A percentile compares a stretch with the other conserved stretches of the same genome.
Conservation (phyloP, 805 yeast genomes). For the Metschnikowia aberdeeniae region DNA sequence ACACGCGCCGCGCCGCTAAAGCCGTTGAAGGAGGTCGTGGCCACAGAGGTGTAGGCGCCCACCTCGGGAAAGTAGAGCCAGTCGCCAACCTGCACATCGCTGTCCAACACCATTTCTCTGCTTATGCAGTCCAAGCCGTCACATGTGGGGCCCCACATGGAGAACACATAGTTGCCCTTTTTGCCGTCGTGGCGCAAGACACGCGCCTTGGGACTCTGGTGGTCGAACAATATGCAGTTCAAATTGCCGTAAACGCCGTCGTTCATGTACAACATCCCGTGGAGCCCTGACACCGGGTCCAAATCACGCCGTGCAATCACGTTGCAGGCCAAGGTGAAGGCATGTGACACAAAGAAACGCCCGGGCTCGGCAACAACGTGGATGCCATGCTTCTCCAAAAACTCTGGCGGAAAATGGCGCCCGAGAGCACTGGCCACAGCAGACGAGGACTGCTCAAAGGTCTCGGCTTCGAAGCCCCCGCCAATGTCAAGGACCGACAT, state of each 20-base stretch:
- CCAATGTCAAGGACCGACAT: constrained; percentile 77
- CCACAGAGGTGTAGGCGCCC: constrained; percentile 92
- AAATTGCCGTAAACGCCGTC: constrained; percentile 96
- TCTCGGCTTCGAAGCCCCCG: constrained; percentile 77
- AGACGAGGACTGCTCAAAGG: constrained; percentile 56
- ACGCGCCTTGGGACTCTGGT: constrained; percentile 70
- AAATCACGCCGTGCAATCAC: constrained; percentile 77
- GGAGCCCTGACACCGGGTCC: constrained; percentile 14
- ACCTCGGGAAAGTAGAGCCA: constrained; percentile 81
- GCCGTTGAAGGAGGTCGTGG: constrained; percentile 92
- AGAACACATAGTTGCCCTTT: constrained; percentile 37
- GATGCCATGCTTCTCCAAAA: constrained; percentile 24
- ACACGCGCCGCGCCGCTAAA: constrained; percentile 61
- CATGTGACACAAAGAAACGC: constrained; percentile 77
- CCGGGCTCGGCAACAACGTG: constrained; percentile 90
- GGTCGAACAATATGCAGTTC: constrained; percentile 92
- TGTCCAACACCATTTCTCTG: constrained; percentile 46
- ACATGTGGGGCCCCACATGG: constrained; percentile 98
- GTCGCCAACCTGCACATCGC: constrained; percentile 75
- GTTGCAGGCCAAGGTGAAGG: constrained; percentile 79
- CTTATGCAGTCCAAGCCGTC: constrained; percentile 90
- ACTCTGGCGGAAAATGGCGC: constrained; percentile 51
- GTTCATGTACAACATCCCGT: constrained; percentile 72
- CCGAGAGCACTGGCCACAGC: constrained; percentile 56
- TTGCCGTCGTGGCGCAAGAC: constrained; percentile 44